Percentiles rank a stretch among this genome's conserved stretches.
These are phyloP conservation scores for Mortierella sp. DNA, from an alignment of 371 early-diverging fungal genomes.

Conservation along the genomic window DNA sequence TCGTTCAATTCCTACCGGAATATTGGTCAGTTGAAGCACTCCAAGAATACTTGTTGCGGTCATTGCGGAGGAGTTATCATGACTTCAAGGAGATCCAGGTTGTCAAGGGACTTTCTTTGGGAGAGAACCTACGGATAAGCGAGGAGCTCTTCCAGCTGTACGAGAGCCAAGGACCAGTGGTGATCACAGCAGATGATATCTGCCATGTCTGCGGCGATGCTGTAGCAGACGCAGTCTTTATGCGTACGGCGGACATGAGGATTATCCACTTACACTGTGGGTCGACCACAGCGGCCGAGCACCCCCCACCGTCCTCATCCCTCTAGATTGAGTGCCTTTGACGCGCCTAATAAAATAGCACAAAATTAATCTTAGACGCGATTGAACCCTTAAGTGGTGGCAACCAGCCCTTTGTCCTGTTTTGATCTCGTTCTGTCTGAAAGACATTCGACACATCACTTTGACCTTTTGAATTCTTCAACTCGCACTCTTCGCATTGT, in stretches of 20 bases:
- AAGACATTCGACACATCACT: not conserved
- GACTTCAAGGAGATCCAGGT: slow-evolving; percentile 70
- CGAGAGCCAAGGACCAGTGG: slow-evolving; percentile 63
- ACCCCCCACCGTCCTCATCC: not conserved
- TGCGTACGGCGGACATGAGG: slow-evolving; percentile 62
- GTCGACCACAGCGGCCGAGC: not conserved
- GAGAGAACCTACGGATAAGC: slow-evolving; percentile 73
- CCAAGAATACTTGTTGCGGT: slow-evolving; percentile 67
- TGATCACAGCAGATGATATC: slow-evolving; percentile 61
- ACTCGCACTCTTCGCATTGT: not conserved
- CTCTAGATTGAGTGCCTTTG: not conserved
- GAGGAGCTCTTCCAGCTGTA: slow-evolving; percentile 62
- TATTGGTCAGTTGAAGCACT: slow-evolving; percentile 76
- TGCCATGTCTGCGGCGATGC: slow-evolving; percentile 68
- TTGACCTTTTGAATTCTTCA: not conserved
- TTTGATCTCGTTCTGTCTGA: not conserved
- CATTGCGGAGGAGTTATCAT: slow-evolving; percentile 68
- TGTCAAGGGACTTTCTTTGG: slow-evolving; percentile 69
- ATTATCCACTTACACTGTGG: slow-evolving; percentile 74
- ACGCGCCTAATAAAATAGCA: not conserved
- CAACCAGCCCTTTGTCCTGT: not conserved
- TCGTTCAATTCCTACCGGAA: slow-evolving; percentile 71
- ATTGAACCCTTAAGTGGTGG: not conserved
- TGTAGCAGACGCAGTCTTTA: slow-evolving; percentile 67
- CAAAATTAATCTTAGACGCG: not conserved